A percentile compares a stretch with the other conserved stretches of the same genome.
These are phyloP conservation scores for Hypoxylon rubiginosum DNA, from an alignment of 2,329 filamentous ascomycete genomes.

Conservation along the genomic window DNA sequence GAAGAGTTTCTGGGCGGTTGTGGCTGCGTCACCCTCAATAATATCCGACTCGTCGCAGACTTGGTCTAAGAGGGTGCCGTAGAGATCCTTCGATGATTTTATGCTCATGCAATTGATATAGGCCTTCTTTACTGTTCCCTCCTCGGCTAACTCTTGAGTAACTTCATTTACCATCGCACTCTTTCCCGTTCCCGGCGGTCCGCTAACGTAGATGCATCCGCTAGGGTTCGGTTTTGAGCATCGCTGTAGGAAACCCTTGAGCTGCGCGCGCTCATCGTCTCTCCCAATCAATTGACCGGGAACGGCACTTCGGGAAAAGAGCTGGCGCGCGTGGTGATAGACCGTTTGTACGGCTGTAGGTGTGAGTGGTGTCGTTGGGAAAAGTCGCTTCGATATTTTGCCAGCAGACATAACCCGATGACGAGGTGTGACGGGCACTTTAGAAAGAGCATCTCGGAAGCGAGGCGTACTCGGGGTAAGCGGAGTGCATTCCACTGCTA, in stretches of 20 bases:
- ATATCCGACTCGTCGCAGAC: slow-evolving; percentile 70
- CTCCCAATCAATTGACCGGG: slow-evolving; percentile 83
- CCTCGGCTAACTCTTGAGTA: slow-evolving; percentile 69
- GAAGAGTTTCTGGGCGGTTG: slow-evolving; percentile 79
- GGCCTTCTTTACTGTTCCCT: slow-evolving; percentile 72
- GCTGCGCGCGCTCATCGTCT: slow-evolving; percentile 74
- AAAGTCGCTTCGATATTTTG: slow-evolving; percentile 81
- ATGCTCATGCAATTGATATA: slow-evolving; percentile 99
- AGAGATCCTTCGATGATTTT: slow-evolving; percentile 88
- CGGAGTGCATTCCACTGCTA: slow-evolving; percentile 59
- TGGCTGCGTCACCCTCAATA: slow-evolving; percentile 75
- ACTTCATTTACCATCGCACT: slow-evolving; percentile 92
- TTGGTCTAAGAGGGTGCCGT: slow-evolving; percentile 81
- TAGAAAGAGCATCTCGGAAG: slow-evolving; percentile 82
- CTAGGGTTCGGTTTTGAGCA: slow-evolving; percentile 71
- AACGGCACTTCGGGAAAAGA: slow-evolving; percentile 85
- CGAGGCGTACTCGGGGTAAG: slow-evolving; percentile 81
- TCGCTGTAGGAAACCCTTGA: slow-evolving; percentile 76
- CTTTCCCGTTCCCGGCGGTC: slow-evolving; percentile 95
- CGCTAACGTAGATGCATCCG: slow-evolving; percentile 94
- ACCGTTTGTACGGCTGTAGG: slow-evolving; percentile 79
- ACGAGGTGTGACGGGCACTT: slow-evolving; percentile 81
- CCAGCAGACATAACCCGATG: slow-evolving; percentile 85
- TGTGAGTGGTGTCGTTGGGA: slow-evolving; percentile 80
- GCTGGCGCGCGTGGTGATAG: slow-evolving; percentile 87